Evolutionary conservation across 2,329 filamentous ascomycete species (phyloP).

Genomic region (Aotearoamyces nothofagi): DNA sequence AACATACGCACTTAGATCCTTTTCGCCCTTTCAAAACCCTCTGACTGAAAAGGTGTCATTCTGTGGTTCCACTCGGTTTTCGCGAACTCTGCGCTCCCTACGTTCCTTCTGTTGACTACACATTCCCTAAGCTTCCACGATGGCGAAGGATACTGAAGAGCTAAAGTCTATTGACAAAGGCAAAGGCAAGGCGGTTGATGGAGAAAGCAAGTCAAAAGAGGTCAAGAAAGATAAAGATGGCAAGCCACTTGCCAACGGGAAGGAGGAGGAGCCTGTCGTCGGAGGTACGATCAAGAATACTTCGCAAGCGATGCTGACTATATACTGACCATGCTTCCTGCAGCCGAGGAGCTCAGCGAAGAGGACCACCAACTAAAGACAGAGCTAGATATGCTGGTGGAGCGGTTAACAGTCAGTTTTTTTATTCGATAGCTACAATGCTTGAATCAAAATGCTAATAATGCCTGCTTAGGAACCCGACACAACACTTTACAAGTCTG

Average conservation of each 20-base stretch:
- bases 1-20: too few relatives aligned
- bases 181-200: constrained; percentile 77
- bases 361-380: constrained; percentile 97
- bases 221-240: constrained; percentile 51
- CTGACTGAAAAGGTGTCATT: too few relatives aligned
- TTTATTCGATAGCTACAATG: background rate
- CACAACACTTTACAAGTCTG: constrained; percentile 74
- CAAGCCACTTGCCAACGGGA: constrained; percentile 55
- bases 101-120: too few relatives aligned
- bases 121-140: constrained; percentile 32
- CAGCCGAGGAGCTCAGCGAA: constrained; percentile 80
- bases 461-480: constrained; percentile 57
- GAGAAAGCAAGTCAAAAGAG: constrained; percentile 41
- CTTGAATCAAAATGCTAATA: background rate
- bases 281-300: constrained; percentile 21
- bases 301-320: constrained; percentile 6
- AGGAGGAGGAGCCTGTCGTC: constrained; percentile 50
- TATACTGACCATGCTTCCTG: constrained; percentile 22
- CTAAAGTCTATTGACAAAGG: constrained; percentile 80
- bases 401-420: constrained; percentile 65
- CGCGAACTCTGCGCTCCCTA: too few relatives aligned
- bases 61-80: too few relatives aligned
- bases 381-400: constrained; percentile 95
- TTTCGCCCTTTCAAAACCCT: too few relatives aligned
- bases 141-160: constrained; percentile 90